Evolutionary conservation across 768 basidiomycete species (phyloP), one percentile per base, ranked within the genome.

Genomic region (Zangia roseola): DNA sequence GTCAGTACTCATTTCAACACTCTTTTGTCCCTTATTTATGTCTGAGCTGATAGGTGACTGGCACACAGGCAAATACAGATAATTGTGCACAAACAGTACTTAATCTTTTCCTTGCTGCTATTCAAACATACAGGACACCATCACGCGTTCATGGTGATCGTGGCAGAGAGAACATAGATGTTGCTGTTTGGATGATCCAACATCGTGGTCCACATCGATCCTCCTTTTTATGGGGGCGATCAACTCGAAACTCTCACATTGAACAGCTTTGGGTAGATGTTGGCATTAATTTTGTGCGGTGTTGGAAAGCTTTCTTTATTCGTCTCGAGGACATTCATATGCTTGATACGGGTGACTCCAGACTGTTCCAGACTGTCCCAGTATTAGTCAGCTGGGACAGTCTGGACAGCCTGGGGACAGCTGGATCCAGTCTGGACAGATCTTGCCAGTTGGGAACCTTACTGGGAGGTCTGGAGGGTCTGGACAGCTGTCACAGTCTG

Each of bases 221-320:
- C 1, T 65, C 58, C 0, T 70, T 67, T 33, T 37, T 72, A 10
- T 70, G 64, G 65, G 65, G 59, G 28, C 65, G 64, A 7, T 78
- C 72, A 0, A 74, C 72, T 0, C 53, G 57, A 5, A 81, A 79
- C 45, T 71, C 71, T 0, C 57, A 67, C 0, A 78, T 78, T 49
- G 77, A 80, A 52, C 43, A 64, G 0, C 57, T 78, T 0, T 78
- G 76, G 76, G 66, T 74, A 13, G 75, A 78, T 40, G 62, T 74
- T 33, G 72, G 74, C 0, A 34, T 47, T 0, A 65, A 72, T 9
- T 78, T 79, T 65, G 69, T 57, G 0, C 57, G 63, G 3, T 35
- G 21, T 12, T 79, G 78, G 78, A 33, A 63, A 1, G 73, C 69
- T 0, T 77, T 78, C 49, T 80, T 80, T 37, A 49, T 39, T 0